Base-by-base conservation (phyloP, 495 filamentous ascomycete genomes). In the Penicillium psychrofluorescens region DNA sequence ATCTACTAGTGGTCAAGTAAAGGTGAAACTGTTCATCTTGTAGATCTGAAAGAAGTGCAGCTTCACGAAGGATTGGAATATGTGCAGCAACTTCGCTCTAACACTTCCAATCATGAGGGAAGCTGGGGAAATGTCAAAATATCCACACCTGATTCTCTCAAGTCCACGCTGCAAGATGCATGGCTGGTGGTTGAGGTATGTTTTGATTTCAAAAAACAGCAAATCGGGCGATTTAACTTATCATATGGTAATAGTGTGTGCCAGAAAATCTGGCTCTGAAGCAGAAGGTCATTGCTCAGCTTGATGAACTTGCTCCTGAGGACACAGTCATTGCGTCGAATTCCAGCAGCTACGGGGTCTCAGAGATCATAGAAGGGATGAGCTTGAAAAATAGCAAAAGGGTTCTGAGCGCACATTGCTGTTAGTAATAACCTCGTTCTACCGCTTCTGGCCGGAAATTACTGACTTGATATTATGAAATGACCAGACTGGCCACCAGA, bases 401-500 rank as follows among this genome's bases (percentile, higher is more conserved):
- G 29, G 40, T 64, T 22, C 31, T 67, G 29, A 69, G 54, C 42
- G 45, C 56, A 9, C 66, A 69, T 48, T 66, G 53, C 32, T 69
- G 66, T 66, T 54, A 38, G 62, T 61, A 11, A 8, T 15, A 8
- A 27, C 22, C 36, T 29, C n/a, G 7, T 2, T 30, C 27, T 10
- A 39, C 4, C 29, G 1, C 3, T 1, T 11, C 22, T 22, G 22
- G 4, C 6, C 4, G 22, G 22, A 22, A 22, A 4, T 4, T 22
- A 6, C 22, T 22, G 22, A 22, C 22, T 22, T 22, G 22, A 6
- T 22, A 22, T 22, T 22, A 22, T 22, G 22, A 22, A 22, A 22
- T 9, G n/a, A 16, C 15, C 35, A 69, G 66, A 66, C 35, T 67
- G 63, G 63, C 66, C 66, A 22, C 66, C 66, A 27, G 63, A 69